Percentiles rank a stretch among this genome's conserved stretches.
Evolutionary conservation across 2,329 filamentous ascomycete species (phyloP).

Genomic region (Hymenoscyphus repandus): DNA sequence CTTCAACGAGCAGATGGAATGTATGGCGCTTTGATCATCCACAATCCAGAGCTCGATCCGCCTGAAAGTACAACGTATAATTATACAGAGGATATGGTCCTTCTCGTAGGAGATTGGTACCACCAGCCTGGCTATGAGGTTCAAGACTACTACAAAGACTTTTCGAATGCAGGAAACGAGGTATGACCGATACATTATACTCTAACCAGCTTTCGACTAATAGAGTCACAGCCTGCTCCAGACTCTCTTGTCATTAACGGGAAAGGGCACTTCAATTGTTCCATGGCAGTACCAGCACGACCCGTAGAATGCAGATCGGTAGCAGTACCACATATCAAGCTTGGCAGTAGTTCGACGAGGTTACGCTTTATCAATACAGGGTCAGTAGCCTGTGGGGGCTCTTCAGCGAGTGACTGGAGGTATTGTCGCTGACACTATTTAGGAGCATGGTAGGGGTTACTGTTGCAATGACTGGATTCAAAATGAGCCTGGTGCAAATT

Average conservation of each 20-base stretch:
- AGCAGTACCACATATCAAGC: constrained; percentile 14
- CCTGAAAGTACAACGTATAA: constrained; percentile 18
- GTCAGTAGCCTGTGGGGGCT: constrained; percentile 17
- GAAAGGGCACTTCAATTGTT: constrained; percentile 40
- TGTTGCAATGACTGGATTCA: constrained; percentile 30
- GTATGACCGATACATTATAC: constrained; percentile 18
- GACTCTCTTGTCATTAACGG: constrained; percentile 44
- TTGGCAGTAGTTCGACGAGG: constrained; percentile 27
- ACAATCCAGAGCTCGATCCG: constrained; percentile 27
- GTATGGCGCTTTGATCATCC: constrained; percentile 40
- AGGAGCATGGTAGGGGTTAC: constrained; percentile 38
- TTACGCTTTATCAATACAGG: constrained; percentile 40
- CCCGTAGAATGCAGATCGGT: constrained; percentile 38
- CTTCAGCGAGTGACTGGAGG: background rate
- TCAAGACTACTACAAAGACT: constrained; percentile 37
- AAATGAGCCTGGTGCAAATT: constrained; percentile 34
- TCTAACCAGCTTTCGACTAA: background rate
- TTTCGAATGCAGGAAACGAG: constrained; percentile 39
- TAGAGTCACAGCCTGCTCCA: constrained; percentile 37
- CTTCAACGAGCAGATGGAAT: constrained; percentile 40
- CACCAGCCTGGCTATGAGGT: constrained; percentile 37
- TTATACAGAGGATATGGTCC: constrained; percentile 36
- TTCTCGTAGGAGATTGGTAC: constrained; percentile 45
- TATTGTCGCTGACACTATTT: background rate
- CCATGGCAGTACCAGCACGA: constrained; percentile 38